Evolutionary conservation across 352 stramenopile species (phyloP), one percentile per base, ranked within the genome.

Genomic region (Phytophthora meadii): DNA sequence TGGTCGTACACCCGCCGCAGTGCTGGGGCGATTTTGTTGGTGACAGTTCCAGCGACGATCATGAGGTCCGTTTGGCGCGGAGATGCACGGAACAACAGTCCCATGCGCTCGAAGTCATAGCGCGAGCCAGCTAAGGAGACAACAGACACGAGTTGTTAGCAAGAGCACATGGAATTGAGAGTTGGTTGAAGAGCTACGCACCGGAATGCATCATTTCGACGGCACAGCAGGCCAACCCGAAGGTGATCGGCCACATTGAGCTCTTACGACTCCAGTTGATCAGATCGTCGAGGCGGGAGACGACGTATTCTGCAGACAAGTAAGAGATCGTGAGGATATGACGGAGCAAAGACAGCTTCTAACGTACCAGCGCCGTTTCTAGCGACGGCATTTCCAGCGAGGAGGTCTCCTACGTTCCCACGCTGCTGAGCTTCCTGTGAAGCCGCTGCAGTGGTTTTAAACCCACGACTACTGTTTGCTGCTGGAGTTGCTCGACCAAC

Each of bases 1-100:
- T 99, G 97, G 84, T 99, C 97, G 82, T 98, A 98, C 14, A 99
- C 85, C 45, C 85, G 82, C 37, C 97, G 87, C 12, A 99, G 82
- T 11, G 97, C 97, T 1, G 97, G 97, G 12, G 97, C 97, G 96
- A 99, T 99, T 79, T 99, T 99, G 87, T 99, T 99, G 55, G 97
- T 99, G 25, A 99, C 76, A 7, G 97, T 99, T 5, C 97, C 97
- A 6, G 97, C 96, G 17, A 99, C 97, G 79, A 99, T 98, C 97
- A 99, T 99, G 17, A 99, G 93, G 79, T 99, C 97, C 3, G 92
- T 95, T 72, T 98, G 92, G 54, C 94, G 88, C 0, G 90, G 90
- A 49, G 81, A 92, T 1, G 95, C 97, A 64, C 97, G 95, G 63
- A 98, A 99, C 7, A 99, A 89, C 90, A 99, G 98, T 27, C 97